A percentile compares a stretch with the other conserved stretches of the same genome.
Evolutionary conservation across 2,329 filamentous ascomycete genomes (phyloP).

Genomic region (Penicillium verrucosum): DNA sequence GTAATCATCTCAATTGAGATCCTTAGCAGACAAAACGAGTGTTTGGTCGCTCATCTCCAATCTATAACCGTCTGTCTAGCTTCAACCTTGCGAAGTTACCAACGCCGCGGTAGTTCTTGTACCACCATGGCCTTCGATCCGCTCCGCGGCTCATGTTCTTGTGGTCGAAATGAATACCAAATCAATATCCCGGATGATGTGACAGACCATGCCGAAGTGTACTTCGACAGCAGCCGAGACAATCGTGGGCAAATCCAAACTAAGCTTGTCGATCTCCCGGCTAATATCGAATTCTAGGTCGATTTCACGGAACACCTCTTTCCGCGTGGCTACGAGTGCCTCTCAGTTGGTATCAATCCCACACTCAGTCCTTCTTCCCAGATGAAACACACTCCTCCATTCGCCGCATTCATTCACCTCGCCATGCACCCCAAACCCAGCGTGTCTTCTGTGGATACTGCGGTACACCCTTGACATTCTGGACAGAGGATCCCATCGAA

Average conservation of each 20-base stretch:
- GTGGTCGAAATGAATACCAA: constrained; percentile 79
- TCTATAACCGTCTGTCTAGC: not conserved
- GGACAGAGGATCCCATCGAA: constrained; percentile 68
- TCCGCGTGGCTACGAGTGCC: constrained; percentile 81
- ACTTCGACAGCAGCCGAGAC: constrained; percentile 68
- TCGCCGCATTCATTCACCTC: constrained; percentile 63
- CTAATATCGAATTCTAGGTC: constrained; percentile 43
- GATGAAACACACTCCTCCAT: constrained; percentile 71
- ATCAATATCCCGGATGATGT: constrained; percentile 64
- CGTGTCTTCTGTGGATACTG: constrained; percentile 90
- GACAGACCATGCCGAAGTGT: constrained; percentile 60
- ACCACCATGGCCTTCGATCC: constrained; percentile 40
- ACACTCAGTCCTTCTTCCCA: constrained; percentile 70
- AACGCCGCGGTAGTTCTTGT: constrained; percentile 10
- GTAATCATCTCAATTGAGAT: not conserved
- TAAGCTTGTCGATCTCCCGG: constrained; percentile 7
- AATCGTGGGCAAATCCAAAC: constrained; percentile 62
- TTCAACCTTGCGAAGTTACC: not conserved
- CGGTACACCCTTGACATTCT: constrained; percentile 79
- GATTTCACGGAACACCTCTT: constrained; percentile 66
- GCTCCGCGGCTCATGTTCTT: constrained; percentile 75
- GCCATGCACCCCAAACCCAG: constrained; percentile 56
- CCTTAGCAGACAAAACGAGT: not conserved
- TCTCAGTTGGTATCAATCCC: constrained; percentile 73
- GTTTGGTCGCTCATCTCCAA: not conserved